phyloP scores from a whole-genome alignment of 352 stramenopile species.

The Phytophthora parvispora region DNA sequence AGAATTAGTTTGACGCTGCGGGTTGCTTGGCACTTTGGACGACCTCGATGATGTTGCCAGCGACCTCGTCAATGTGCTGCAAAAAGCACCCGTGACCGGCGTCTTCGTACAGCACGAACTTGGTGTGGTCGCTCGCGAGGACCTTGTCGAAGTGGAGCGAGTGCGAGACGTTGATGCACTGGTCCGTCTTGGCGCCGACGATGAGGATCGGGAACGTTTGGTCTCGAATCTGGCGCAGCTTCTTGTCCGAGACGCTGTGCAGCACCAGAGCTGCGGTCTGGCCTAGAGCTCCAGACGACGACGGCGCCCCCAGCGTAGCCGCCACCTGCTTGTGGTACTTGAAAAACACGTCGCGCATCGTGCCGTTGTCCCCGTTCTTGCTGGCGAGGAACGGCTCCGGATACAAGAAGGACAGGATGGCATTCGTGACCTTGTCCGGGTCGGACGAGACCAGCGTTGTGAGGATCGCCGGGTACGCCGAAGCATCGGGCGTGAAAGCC shows the following conservation, averaged over 20 bases:
- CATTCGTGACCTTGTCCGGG: constrained; percentile 47
- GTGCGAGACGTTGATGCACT: constrained; percentile 44
- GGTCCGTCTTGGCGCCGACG: constrained; percentile 43
- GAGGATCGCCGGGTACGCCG: constrained; percentile 33
- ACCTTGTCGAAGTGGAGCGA: constrained; percentile 43
- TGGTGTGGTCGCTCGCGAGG: constrained; percentile 47
- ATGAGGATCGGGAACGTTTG: constrained; percentile 56
- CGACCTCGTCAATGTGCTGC: constrained; percentile 56
- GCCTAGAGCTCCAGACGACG: constrained; percentile 28
- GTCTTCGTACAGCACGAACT: constrained; percentile 50
- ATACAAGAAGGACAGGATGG: constrained; percentile 66
- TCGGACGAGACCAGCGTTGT: constrained; percentile 54
- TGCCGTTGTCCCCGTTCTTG: constrained; percentile 40
- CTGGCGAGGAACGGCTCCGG: constrained; percentile 47
- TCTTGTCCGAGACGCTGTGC: constrained; percentile 46
- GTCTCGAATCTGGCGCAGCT: constrained; percentile 49
- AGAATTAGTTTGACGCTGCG: background rate
- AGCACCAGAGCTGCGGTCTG: constrained; percentile 41
- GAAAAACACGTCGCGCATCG: constrained; percentile 53
- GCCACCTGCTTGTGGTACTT: constrained; percentile 50
- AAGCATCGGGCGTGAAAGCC: constrained; percentile 46
- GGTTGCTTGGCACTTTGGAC: constrained; percentile 13
- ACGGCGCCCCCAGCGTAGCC: constrained; percentile 25
- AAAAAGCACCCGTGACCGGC: constrained; percentile 54
- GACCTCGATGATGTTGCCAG: constrained; percentile 34